phyloP scores from a whole-genome alignment of 257 asterid genomes.

The Nicotiana tabacum region DNA sequence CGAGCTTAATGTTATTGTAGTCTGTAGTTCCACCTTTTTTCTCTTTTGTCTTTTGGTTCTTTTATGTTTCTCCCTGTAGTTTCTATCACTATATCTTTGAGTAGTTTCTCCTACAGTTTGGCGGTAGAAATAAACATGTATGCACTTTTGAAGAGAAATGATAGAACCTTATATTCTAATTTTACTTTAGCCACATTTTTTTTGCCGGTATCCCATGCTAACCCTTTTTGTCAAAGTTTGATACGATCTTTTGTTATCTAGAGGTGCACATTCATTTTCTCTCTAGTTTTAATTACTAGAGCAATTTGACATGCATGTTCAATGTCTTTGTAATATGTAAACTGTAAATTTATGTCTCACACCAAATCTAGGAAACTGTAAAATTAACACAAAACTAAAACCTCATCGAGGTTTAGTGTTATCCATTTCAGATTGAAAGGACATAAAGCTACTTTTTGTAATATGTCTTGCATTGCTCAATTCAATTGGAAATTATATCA shows the following conservation, averaged over 20 bases:
- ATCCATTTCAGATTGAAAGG: neutral
- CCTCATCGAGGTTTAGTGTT: neutral
- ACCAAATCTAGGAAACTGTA: neutral
- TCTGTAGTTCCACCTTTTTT: neutral
- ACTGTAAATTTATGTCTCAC: neutral
- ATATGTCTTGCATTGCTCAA: neutral
- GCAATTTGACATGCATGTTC: neutral
- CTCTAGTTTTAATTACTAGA: neutral
- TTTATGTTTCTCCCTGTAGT: neutral
- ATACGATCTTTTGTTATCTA: neutral
- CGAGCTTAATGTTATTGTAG: neutral
- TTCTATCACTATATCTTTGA: neutral
- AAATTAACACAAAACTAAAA: neutral
- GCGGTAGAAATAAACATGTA: neutral
- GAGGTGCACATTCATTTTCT: neutral
- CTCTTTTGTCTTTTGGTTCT: neutral
- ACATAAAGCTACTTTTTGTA: neutral
- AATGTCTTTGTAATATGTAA: neutral
- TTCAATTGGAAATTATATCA: neutral
- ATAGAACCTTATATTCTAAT: neutral
- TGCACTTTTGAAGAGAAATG: neutral
- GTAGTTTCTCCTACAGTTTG: neutral
- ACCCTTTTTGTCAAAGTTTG: neutral
- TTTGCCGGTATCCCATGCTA: neutral
- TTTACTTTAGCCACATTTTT: neutral